These are phyloP conservation scores for Senecio squalidus DNA, from an alignment of 140 eudicot species.

Conservation along the genomic window DNA sequence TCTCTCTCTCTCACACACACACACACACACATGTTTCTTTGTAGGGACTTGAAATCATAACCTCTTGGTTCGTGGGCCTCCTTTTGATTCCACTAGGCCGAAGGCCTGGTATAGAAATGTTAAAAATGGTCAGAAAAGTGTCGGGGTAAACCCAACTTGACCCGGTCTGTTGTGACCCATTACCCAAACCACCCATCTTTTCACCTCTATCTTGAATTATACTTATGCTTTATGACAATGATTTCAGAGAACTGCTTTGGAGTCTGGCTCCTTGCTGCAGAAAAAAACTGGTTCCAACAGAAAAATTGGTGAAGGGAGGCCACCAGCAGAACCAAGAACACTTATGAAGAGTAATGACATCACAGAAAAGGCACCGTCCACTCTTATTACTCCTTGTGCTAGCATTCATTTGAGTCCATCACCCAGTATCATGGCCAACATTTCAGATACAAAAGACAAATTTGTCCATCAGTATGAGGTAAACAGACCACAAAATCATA, in stretches of 20 bases:
- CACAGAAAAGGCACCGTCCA: constrained; percentile 17
- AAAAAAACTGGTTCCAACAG: constrained; percentile 15
- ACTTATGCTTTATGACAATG: constrained; percentile 3
- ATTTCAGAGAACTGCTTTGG: constrained; percentile 49
- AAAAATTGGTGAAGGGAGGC: constrained; percentile 26
- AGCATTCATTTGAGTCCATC: constrained; percentile 11
- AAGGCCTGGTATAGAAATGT: too few relatives aligned
- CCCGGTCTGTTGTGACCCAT: too few relatives aligned
- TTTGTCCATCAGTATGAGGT: constrained; percentile 12
- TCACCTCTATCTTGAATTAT: background rate
- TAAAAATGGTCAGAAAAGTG: too few relatives aligned
- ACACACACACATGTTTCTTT: too few relatives aligned
- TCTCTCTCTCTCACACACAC: too few relatives aligned
- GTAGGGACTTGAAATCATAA: too few relatives aligned
- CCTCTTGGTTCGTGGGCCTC: too few relatives aligned
- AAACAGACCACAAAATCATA: constrained; percentile 9
- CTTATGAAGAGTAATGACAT: constrained; percentile 12
- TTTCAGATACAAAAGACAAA: constrained; percentile 17
- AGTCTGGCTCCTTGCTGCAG: constrained; percentile 16
- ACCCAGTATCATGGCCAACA: constrained; percentile 10
- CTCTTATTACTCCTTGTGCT: constrained; percentile 12
- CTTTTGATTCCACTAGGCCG: too few relatives aligned
- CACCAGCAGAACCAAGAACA: constrained; percentile 23
- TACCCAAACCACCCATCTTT: too few relatives aligned
- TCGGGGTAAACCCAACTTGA: too few relatives aligned